phyloP scores from a whole-genome alignment of 1,139 yeast species.

The Candida sojae region DNA sequence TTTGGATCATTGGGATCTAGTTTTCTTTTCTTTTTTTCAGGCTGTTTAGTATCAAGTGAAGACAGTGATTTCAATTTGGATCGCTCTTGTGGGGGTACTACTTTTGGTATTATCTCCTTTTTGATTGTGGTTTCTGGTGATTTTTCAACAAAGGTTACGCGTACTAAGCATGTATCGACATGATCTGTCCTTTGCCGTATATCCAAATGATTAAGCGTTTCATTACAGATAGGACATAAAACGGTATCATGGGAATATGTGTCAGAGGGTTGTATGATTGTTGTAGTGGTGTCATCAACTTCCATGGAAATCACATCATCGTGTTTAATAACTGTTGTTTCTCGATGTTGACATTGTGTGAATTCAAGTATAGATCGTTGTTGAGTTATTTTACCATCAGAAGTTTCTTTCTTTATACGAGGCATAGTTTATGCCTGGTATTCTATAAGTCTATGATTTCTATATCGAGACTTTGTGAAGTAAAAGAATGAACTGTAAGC shows the following conservation, averaged over 20 bases:
- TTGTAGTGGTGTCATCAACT: not conserved
- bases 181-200: slow-evolving; percentile 53
- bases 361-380: slow-evolving; percentile 8
- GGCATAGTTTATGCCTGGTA: not conserved
- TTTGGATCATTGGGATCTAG: slow-evolving; percentile 16
- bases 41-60: slow-evolving; percentile 2
- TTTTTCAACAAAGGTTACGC: slow-evolving; percentile 14
- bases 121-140: not conserved
- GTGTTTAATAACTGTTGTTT: slow-evolving; percentile 10
- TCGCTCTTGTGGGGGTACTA: not conserved
- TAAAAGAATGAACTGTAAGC: too few species aligned
- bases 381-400: not conserved
- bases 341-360: not conserved
- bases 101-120: slow-evolving; percentile 2
- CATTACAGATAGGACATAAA: slow-evolving; percentile 22
- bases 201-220: slow-evolving; percentile 12
- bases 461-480: too few species aligned
- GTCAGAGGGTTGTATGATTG: not conserved
- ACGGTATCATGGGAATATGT: not conserved
- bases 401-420: slow-evolving; percentile 1
- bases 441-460: not conserved
- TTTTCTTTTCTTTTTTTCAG: slow-evolving; percentile 17
- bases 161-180: slow-evolving; percentile 53
- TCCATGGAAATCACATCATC: not conserved
- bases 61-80: slow-evolving; percentile 7